A percentile compares a stretch with the other conserved stretches of the same genome.
Evolutionary conservation across 2,329 filamentous ascomycete genomes (phyloP).

Genomic region (Colletotrichum ledebouriae): DNA sequence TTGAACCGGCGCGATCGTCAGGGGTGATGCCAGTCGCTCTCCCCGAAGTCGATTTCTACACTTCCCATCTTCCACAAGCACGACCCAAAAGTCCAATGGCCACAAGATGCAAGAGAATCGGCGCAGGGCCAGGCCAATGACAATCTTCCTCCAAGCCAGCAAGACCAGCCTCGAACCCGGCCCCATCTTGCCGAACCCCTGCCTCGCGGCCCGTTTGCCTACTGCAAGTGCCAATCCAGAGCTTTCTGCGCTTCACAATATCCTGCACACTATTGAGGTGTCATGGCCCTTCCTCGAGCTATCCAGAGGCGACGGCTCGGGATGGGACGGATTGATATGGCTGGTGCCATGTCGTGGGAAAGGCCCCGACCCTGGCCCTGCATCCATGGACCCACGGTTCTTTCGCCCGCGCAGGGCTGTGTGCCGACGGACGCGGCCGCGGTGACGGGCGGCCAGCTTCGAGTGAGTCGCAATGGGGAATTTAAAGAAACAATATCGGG

Average conservation of each 20-base stretch:
- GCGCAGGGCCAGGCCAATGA: constrained; percentile 37
- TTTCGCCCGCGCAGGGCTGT: constrained; percentile 25
- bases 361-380: constrained; percentile 19
- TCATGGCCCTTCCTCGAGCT: constrained; percentile 12
- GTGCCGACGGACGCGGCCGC: constrained; percentile 29
- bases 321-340: constrained; percentile 26
- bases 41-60: neutral
- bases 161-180: constrained; percentile 34
- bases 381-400: constrained; percentile 30
- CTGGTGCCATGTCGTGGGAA: constrained; percentile 33
- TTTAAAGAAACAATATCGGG: constrained; percentile 29
- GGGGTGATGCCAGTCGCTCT: constrained; percentile 16
- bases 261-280: constrained; percentile 21
- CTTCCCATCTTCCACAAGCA: neutral
- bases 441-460: neutral
- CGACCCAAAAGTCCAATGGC: too few relatives aligned
- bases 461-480: constrained; percentile 10
- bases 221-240: constrained; percentile 5
- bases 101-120: constrained; percentile 3
- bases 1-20: constrained; percentile 19
- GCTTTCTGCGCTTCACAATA: constrained; percentile 24
- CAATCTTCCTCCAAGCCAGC: constrained; percentile 8
- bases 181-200: constrained; percentile 8
- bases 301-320: neutral
- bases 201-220: constrained; percentile 11